A percentile compares a stretch with the other conserved stretches of the same genome.
Evolutionary conservation across 305 asterid species (phyloP).

Genomic region (Solanum hybrid): DNA sequence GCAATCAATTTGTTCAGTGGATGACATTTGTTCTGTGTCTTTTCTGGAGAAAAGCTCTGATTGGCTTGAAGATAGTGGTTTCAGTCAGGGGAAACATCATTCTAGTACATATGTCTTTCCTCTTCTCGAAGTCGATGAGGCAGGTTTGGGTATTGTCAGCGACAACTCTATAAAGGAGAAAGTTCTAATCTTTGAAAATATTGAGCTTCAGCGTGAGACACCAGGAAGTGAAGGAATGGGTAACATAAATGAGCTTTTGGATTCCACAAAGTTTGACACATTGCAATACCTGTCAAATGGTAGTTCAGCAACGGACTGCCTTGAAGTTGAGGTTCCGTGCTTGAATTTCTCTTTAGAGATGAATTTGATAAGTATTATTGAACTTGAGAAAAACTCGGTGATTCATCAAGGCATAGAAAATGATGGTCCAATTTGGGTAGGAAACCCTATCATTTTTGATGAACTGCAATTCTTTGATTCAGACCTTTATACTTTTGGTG

Average conservation of each 20-base stretch:
- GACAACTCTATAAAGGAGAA: slow-evolving; percentile 30
- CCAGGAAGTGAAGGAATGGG: slow-evolving; percentile 35
- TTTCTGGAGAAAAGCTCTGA: slow-evolving; percentile 35
- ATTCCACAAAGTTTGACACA: slow-evolving; percentile 50
- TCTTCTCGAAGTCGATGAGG: slow-evolving; percentile 60
- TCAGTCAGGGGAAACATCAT: slow-evolving; percentile 26
- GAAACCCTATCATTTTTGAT: slow-evolving; percentile 35
- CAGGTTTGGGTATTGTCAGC: slow-evolving; percentile 34
- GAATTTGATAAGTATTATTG: slow-evolving; percentile 37
- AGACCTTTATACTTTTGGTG: slow-evolving; percentile 31
- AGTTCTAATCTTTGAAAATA: slow-evolving; percentile 32
- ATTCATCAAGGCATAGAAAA: slow-evolving; percentile 20
- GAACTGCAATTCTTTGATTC: slow-evolving; percentile 46
- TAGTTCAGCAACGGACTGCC: slow-evolving; percentile 21
- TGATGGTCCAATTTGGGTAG: slow-evolving; percentile 23
- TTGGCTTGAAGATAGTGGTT: slow-evolving; percentile 45
- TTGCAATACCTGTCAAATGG: slow-evolving; percentile 36
- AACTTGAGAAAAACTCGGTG: slow-evolving; percentile 32
- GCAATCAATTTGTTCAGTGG: slow-evolving; percentile 56
- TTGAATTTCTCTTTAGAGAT: slow-evolving; percentile 22
- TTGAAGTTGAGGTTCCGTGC: slow-evolving; percentile 25
- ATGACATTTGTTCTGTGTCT: slow-evolving; percentile 32
- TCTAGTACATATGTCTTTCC: slow-evolving; percentile 36
- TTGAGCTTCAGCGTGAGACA: slow-evolving; percentile 35
- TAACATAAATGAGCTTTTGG: slow-evolving; percentile 41